These are phyloP conservation scores for Beauveria sp. DNA, from an alignment of 2,329 filamentous ascomycete genomes.

Conservation along the genomic window DNA sequence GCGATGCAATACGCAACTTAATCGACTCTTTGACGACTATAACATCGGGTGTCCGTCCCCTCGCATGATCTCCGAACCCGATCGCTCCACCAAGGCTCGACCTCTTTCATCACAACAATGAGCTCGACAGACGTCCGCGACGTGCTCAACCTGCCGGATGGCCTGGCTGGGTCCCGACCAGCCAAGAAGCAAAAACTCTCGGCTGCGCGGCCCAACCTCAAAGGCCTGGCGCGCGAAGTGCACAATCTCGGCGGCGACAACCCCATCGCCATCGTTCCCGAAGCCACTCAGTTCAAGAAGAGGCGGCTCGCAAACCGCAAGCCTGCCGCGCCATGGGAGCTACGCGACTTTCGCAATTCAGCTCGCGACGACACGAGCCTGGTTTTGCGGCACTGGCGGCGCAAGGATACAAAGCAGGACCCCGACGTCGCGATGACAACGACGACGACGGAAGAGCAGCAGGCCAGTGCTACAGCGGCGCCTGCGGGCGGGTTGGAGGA, in stretches of 20 bases:
- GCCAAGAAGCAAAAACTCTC: conserved; percentile 68
- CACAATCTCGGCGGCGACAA: conserved; percentile 59
- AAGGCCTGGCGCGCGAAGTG: conserved; percentile 58
- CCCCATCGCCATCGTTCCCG: conserved; percentile 58
- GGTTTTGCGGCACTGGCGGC: conserved; percentile 72
- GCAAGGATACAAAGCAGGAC: conserved; percentile 47
- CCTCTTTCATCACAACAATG: conserved; percentile 9
- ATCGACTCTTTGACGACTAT: conserved; percentile 11
- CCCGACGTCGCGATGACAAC: conserved; percentile 15
- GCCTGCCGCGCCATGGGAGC: conserved; percentile 55
- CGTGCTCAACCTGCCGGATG: conserved; percentile 71
- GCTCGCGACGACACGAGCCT: conserved; percentile 63
- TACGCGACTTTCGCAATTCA: conserved; percentile 66
- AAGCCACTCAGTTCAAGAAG: conserved; percentile 53
- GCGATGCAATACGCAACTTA: conserved; percentile 1
- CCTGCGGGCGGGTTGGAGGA: conserved; percentile 40
- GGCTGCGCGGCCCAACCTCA: conserved; percentile 51
- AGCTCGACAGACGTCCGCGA: conserved; percentile 73
- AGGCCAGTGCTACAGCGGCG: conserved; percentile 18
- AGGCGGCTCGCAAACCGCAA: conserved; percentile 46
- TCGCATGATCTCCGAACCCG: not conserved
- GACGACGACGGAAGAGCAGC: conserved; percentile 17
- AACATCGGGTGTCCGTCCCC: not conserved
- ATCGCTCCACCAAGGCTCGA: not conserved
- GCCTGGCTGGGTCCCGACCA: conserved; percentile 42